Evolutionary conservation across 169 alveolate genomes (phyloP), one percentile per base, ranked within the genome.

Genomic region (Eimeria falciformis): DNA sequence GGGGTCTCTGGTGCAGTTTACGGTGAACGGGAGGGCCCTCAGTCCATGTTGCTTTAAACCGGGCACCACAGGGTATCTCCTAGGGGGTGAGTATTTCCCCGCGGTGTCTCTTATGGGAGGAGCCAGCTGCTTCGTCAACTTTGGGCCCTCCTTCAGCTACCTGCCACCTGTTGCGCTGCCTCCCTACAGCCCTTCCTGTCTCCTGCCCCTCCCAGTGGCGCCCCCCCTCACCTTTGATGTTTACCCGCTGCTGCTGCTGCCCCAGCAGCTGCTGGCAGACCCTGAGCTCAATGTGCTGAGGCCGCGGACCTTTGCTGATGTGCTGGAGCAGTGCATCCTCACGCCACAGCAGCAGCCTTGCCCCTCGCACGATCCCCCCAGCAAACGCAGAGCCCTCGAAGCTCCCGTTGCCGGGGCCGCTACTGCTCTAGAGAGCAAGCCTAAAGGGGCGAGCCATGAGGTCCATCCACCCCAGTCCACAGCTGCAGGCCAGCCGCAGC

Each of bases 151-250:
- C 45, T 87, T 87, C 86, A 47, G 79, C 78, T 71, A 33, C 29
- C 86, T 86, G 29, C 87, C 92, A n/a, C 83, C 91, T 7, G 50
- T 47, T 17, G 55, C 43, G 12, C 58, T 17, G 66, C 62, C 81
- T 12, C 86, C 87, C 66, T 87, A 55, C 47, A 71, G 46, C 40
- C 92, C 92, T 5, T 43, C 79, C 69, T 87, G 92, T 33, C 78
- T 87, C 45, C 78, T 87, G 43, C 92, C 92, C 77, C 95, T 95
- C 83, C 94, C 92, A 47, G 94, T 27, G 7, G 86, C 66, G 17
- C 86, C 92, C 29, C 92, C 92, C 5, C 78, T 87, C 58, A 87
- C 92, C 29, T 56, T n/a, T 29, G 92, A 87, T 65, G 79, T 87
- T 23, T 55, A 62, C 65, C 83, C 78, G 21, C 45, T 40, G 75